Percentiles rank a stretch among this genome's conserved stretches.
Conservation (phyloP, 106 monocot species). For the Phalaenopsis equestris region DNA sequence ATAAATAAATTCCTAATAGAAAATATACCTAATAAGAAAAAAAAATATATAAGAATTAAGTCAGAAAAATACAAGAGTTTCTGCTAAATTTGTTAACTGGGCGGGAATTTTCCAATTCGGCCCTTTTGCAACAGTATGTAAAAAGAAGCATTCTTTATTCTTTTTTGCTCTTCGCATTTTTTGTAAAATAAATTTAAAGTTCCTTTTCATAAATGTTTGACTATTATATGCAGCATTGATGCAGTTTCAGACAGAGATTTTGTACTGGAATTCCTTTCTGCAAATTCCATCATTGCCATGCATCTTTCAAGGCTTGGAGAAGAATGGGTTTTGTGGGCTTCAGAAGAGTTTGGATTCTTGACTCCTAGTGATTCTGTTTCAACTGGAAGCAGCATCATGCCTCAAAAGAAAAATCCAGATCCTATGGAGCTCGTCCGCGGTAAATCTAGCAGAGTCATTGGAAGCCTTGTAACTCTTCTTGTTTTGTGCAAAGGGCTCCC, state of each 20-base stretch:
- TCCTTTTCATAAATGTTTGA: not conserved
- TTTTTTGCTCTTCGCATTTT: not conserved
- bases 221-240: constrained; percentile 61
- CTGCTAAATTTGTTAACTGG: no score
- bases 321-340: constrained; percentile 98
- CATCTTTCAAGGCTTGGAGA: constrained; percentile 96
- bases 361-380: constrained; percentile 76
- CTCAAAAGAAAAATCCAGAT: constrained; percentile 99
- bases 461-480: constrained; percentile 63
- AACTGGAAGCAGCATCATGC: constrained; percentile 93
- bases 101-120: no score
- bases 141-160: not conserved
- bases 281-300: constrained; percentile 72
- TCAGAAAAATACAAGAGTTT: no score
- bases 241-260: constrained; percentile 98
- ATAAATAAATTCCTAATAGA: no score
- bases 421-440: constrained; percentile 99
- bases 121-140: not conserved
- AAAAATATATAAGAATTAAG: no score
- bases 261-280: constrained; percentile 78
- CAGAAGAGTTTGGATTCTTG: constrained; percentile 97
- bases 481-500: constrained; percentile 97
- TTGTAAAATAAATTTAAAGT: not conserved
- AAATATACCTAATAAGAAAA: no score
- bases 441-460: constrained; percentile 84